Evolutionary conservation across 306 rosid genomes (phyloP).

Genomic region (Medicago arabica): DNA sequence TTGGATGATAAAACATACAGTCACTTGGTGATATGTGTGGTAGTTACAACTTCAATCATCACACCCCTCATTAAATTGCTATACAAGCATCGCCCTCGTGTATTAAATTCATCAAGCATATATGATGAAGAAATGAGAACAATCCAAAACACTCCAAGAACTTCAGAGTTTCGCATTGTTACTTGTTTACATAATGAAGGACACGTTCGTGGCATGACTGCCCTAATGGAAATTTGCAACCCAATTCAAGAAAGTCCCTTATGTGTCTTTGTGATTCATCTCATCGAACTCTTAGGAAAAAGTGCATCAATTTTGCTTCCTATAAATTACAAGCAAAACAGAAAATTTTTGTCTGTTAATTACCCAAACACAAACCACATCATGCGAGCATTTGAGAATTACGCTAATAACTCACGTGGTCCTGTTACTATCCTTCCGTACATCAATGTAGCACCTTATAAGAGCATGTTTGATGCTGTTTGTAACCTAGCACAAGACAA

Average conservation of each 20-base stretch:
- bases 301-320: constrained; percentile 56
- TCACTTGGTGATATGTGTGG: constrained; percentile 35
- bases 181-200: constrained; percentile 58
- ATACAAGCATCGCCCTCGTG: constrained; percentile 30
- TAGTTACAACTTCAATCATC: constrained; percentile 25
- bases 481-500: constrained; percentile 51
- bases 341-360: constrained; percentile 12
- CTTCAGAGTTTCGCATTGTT: constrained; percentile 44
- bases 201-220: constrained; percentile 48
- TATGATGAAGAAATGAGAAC: neutral
- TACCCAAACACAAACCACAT: constrained; percentile 48
- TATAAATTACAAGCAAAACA: constrained; percentile 14
- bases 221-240: constrained; percentile 55
- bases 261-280: constrained; percentile 49
- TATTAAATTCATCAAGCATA: neutral
- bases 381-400: constrained; percentile 63
- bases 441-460: constrained; percentile 58
- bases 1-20: constrained; percentile 38
- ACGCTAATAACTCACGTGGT: constrained; percentile 50
- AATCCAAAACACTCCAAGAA: constrained; percentile 39
- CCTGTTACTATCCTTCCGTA: constrained; percentile 44
- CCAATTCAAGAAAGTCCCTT: constrained; percentile 49
- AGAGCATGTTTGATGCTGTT: constrained; percentile 57
- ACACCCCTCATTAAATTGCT: constrained; percentile 35
- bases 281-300: constrained; percentile 54